phyloP scores from a whole-genome alignment of 306 rosid genomes.

The Geum urbanum region DNA sequence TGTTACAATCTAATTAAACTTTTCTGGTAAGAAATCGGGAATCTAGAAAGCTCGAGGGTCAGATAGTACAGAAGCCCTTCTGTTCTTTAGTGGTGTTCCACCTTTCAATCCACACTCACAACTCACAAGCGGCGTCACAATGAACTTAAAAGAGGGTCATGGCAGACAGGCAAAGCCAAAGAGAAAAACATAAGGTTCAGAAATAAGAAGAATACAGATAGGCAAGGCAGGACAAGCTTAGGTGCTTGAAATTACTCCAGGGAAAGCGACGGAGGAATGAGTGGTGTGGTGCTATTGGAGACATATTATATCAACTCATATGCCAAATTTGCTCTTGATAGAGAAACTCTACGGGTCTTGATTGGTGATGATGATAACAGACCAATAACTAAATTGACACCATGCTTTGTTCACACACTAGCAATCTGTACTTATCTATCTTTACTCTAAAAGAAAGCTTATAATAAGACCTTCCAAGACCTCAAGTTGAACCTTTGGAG shows the following conservation, averaged over 20 bases:
- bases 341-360: background rate
- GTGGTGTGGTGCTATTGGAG: background rate
- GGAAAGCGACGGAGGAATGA: conserved; percentile 3
- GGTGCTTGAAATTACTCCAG: background rate
- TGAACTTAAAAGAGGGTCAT: background rate
- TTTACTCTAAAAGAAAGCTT: background rate
- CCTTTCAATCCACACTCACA: background rate
- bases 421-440: background rate
- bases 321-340: background rate
- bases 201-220: background rate
- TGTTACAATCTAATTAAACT: background rate
- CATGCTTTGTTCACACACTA: background rate
- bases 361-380: background rate
- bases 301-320: background rate
- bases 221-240: background rate
- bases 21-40: background rate
- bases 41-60: background rate
- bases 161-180: background rate
- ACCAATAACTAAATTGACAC: background rate
- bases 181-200: background rate
- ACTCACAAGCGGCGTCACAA: background rate
- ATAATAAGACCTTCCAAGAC: background rate
- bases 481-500: background rate
- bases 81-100: background rate
- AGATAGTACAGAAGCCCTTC: background rate